These are phyloP conservation scores for Anthracocystis panici-leucophaei DNA, from an alignment of 1,284 basidiomycete species.

Conservation along the genomic window DNA sequence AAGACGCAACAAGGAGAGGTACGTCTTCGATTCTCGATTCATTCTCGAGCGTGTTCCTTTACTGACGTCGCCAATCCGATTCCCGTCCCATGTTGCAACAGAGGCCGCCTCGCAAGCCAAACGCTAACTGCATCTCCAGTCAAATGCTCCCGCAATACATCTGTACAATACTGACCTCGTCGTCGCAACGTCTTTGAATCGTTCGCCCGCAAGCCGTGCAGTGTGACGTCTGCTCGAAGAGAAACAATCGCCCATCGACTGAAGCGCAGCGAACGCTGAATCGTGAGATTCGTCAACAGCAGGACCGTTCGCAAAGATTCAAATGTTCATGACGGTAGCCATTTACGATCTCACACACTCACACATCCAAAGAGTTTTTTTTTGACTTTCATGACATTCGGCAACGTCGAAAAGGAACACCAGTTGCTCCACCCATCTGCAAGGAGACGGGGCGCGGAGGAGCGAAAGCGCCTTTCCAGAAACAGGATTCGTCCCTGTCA, in stretches of 20 bases:
- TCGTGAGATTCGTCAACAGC: background rate
- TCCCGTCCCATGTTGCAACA: slow-evolving; percentile 7
- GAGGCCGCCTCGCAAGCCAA: slow-evolving; percentile 52
- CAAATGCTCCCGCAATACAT: background rate
- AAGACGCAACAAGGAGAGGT: slow-evolving; percentile 95
- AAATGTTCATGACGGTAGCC: background rate
- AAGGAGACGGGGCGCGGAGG: slow-evolving; percentile 23
- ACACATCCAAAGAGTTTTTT: slow-evolving; percentile 11
- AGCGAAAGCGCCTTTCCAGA: slow-evolving; percentile 15
- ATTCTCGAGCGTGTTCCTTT: no score
- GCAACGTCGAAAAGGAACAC: slow-evolving; percentile 34
- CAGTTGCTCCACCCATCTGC: slow-evolving; percentile 11
- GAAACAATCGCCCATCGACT: background rate
- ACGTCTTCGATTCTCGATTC: slow-evolving; percentile 26
- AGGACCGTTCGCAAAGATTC: background rate
- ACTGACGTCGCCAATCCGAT: background rate
- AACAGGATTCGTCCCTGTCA: slow-evolving; percentile 51
- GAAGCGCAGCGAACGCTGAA: background rate
- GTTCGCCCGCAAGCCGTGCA: background rate
- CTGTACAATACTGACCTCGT: slow-evolving; percentile 25
- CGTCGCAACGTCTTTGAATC: background rate
- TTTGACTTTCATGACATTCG: slow-evolving; percentile 53
- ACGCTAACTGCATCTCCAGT: slow-evolving; percentile 17
- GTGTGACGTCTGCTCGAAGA: background rate
- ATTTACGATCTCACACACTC: background rate